Evolutionary conservation across 495 filamentous ascomycete genomes (phyloP).

Genomic region (Aspergillus cristatus): DNA sequence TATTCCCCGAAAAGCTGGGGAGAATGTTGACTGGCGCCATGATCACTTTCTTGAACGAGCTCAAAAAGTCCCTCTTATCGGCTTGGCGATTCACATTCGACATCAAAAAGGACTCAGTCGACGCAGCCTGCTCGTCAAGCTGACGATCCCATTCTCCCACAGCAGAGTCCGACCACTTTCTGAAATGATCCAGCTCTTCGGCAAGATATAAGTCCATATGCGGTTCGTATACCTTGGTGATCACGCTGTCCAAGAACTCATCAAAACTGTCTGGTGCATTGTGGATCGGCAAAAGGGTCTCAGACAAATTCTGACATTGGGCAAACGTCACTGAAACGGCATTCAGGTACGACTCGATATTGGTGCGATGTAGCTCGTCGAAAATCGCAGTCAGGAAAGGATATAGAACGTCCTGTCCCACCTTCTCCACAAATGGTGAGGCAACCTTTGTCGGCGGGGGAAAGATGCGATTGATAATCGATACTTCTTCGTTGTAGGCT

Average conservation of each 20-base stretch:
- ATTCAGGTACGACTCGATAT: constrained; percentile 71
- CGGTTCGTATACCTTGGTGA: constrained; percentile 71
- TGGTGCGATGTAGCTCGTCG: constrained; percentile 75
- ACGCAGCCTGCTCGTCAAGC: constrained; percentile 81
- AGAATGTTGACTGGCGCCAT: constrained; percentile 96
- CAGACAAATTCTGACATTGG: constrained; percentile 67
- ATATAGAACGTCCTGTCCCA: constrained; percentile 74
- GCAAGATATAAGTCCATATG: constrained; percentile 89
- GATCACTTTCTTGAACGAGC: constrained; percentile 95
- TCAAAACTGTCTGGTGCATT: constrained; percentile 46
- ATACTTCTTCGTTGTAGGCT: constrained; percentile 77
- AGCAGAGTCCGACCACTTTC: constrained; percentile 59
- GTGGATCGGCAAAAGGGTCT: constrained; percentile 56
- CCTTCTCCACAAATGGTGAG: constrained; percentile 67
- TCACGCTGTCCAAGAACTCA: constrained; percentile 47
- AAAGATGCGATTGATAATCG: constrained; percentile 76
- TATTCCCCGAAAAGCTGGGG: constrained; percentile 51
- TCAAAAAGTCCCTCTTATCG: constrained; percentile 92
- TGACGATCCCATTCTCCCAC: constrained; percentile 85
- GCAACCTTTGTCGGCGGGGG: constrained; percentile 66
- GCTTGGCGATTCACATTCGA: constrained; percentile 87
- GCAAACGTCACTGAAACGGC: constrained; percentile 82
- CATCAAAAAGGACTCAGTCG: constrained; percentile 90
- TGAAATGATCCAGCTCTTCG: constrained; percentile 85
- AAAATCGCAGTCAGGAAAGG: constrained; percentile 83